Evolutionary conservation across 495 filamentous ascomycete genomes (phyloP).

Genomic region (Xylaria bambusicola): DNA sequence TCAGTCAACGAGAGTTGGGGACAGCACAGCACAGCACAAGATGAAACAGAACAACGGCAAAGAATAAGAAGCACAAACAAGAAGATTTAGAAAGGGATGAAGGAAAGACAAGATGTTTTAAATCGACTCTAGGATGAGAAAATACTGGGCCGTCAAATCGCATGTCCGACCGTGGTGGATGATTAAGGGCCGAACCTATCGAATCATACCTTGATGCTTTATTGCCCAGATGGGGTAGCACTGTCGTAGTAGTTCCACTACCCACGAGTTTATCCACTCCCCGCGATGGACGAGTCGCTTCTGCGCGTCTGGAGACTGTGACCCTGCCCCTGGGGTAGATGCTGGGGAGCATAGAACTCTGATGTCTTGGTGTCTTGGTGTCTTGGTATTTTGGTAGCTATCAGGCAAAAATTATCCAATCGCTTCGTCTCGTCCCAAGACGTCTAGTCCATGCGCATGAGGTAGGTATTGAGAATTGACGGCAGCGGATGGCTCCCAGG

Average conservation of each 20-base stretch:
- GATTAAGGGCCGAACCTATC: constrained; percentile 10
- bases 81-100: too few relatives aligned
- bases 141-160: too few relatives aligned
- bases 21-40: not conserved
- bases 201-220: constrained; percentile 10
- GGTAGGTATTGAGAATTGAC: too few relatives aligned
- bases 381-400: not conserved
- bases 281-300: not conserved
- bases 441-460: too few relatives aligned
- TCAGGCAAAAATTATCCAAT: too few relatives aligned
- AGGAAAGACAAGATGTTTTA: too few relatives aligned
- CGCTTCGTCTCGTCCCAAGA: not conserved
- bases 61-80: not conserved
- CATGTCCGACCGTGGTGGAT: constrained; percentile 5
- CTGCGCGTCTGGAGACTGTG: not conserved
- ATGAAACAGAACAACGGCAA: not conserved
- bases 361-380: too few relatives aligned
- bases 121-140: too few relatives aligned
- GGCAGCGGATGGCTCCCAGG: too few relatives aligned
- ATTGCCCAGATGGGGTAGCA: not conserved
- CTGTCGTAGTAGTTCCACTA: constrained; percentile 13
- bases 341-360: not conserved
- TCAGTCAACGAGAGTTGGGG: not conserved
- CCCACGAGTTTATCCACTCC: constrained; percentile 2
- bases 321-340: not conserved